Evolutionary conservation across 164 flowering plant genomes (phyloP).

Genomic region (Stephania yunnanensis): DNA sequence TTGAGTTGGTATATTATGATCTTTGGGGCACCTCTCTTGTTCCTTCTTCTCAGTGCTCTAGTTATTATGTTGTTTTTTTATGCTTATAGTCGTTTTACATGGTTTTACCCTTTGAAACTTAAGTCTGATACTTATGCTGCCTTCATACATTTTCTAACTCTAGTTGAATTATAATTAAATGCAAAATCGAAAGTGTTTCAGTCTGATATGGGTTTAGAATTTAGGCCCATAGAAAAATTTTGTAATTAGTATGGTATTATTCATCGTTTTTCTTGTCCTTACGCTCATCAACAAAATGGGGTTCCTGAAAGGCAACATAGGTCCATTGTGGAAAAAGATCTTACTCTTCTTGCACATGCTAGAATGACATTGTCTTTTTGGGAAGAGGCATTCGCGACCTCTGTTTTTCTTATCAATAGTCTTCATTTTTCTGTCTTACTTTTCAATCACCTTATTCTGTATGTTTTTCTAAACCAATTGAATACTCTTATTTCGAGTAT

Average conservation of each 20-base stretch:
- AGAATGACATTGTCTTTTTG: not conserved
- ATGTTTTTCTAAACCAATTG: not conserved
- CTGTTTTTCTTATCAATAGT: not conserved
- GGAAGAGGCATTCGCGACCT: not conserved
- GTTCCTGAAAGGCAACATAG: not conserved
- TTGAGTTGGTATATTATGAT: no score
- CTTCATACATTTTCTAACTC: not conserved
- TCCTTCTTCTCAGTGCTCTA: no score
- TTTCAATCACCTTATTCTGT: not conserved
- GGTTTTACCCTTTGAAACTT: not conserved
- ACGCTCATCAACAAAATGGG: not conserved
- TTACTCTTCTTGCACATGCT: not conserved
- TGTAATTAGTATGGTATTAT: not conserved
- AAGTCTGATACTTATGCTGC: not conserved
- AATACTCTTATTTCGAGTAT: not conserved
- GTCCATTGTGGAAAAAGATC: constrained; percentile 1
- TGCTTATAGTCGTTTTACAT: no score
- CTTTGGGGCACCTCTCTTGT: no score
- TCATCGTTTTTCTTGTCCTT: not conserved
- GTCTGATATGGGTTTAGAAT: not conserved
- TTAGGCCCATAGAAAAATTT: not conserved
- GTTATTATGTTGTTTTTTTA: not conserved
- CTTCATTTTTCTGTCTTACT: not conserved
- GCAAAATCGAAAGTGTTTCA: not conserved
- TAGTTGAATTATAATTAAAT: not conserved